Evolutionary conservation across 2,329 filamentous ascomycete genomes (phyloP).

Genomic region (Capronia coronata): DNA sequence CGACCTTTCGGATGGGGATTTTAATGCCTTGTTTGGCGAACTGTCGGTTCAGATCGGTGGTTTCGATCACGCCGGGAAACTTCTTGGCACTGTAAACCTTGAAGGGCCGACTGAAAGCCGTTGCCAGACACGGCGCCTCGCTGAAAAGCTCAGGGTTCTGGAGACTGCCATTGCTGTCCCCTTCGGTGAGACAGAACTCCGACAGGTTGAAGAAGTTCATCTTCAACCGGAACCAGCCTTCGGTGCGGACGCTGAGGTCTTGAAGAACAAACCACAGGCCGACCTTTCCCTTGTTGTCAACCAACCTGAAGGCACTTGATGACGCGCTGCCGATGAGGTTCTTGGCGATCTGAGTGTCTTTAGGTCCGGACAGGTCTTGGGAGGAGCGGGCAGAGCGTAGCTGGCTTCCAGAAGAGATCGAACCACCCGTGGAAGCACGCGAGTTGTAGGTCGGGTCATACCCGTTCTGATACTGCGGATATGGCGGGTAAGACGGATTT

Average conservation of each 20-base stretch:
- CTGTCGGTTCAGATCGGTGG: conserved; percentile 80
- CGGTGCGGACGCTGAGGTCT: conserved; percentile 87
- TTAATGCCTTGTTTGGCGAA: conserved; percentile 94
- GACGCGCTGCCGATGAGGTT: conserved; percentile 91
- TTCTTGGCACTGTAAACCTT: conserved; percentile 96
- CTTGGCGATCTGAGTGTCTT: conserved; percentile 46
- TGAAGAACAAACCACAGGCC: conserved; percentile 97
- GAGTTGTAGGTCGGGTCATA: conserved; percentile 8
- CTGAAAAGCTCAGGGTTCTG: conserved; percentile 10
- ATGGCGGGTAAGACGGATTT: conserved; percentile 1
- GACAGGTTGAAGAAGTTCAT: conserved; percentile 83
- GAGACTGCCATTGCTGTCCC: conserved; percentile 1
- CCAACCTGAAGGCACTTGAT: conserved; percentile 78
- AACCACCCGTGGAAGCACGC: conserved; percentile 3
- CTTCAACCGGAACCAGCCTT: conserved; percentile 78
- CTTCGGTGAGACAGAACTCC: conserved; percentile 29
- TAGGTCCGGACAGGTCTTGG: conserved; percentile 11
- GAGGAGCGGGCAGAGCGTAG: conserved; percentile 14
- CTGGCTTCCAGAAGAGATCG: conserved; percentile 4
- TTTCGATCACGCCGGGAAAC: conserved; percentile 95
- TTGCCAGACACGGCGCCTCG: conserved; percentile 64
- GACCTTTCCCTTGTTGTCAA: conserved; percentile 69
- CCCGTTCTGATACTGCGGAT: conserved; percentile 12
- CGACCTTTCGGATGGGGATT: conserved; percentile 90
- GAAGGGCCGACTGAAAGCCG: conserved; percentile 80